Evolutionary conservation across 306 rosid species (phyloP).

Genomic region (Lathyrus aphaca): DNA sequence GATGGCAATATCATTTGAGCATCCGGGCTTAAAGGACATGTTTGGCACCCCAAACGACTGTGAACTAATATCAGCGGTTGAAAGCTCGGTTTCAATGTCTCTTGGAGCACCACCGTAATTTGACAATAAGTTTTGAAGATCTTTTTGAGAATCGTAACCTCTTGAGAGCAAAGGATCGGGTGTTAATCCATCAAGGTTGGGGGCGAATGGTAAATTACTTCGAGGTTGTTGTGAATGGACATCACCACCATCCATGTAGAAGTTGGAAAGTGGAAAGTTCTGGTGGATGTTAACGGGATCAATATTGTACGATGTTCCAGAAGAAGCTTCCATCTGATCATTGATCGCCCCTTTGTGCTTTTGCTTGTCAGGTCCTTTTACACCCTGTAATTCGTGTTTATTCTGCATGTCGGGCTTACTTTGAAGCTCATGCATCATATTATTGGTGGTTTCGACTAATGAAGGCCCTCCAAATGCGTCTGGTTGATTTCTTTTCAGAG

Average conservation of each 20-base stretch:
- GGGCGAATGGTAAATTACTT: constrained; percentile 62
- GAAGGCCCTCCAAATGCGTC: constrained; percentile 55
- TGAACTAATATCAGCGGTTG: constrained; percentile 80
- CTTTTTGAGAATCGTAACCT: constrained; percentile 88
- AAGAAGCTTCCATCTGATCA: constrained; percentile 87
- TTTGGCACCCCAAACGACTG: constrained; percentile 89
- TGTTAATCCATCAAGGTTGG: constrained; percentile 73
- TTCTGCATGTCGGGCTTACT: constrained; percentile 66
- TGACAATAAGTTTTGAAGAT: constrained; percentile 87
- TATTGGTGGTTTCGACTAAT: constrained; percentile 59
- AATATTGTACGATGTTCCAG: constrained; percentile 87
- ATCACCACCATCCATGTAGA: constrained; percentile 81
- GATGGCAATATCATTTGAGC: constrained; percentile 79
- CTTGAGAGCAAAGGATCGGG: constrained; percentile 90
- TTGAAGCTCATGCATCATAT: constrained; percentile 72
- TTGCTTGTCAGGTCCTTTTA: constrained; percentile 72
- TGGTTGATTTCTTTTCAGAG: constrained; percentile 69
- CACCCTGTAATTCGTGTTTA: constrained; percentile 65
- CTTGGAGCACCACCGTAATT: constrained; percentile 84
- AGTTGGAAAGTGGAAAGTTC: constrained; percentile 70
- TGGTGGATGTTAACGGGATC: constrained; percentile 86
- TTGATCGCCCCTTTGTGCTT: constrained; percentile 66
- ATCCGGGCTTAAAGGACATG: constrained; percentile 79
- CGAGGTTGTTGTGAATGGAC: constrained; percentile 77
- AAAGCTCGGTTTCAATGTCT: constrained; percentile 88